Evolutionary conservation across 768 basidiomycete genomes (phyloP).

Genomic region (Fibroporia radiculosa): DNA sequence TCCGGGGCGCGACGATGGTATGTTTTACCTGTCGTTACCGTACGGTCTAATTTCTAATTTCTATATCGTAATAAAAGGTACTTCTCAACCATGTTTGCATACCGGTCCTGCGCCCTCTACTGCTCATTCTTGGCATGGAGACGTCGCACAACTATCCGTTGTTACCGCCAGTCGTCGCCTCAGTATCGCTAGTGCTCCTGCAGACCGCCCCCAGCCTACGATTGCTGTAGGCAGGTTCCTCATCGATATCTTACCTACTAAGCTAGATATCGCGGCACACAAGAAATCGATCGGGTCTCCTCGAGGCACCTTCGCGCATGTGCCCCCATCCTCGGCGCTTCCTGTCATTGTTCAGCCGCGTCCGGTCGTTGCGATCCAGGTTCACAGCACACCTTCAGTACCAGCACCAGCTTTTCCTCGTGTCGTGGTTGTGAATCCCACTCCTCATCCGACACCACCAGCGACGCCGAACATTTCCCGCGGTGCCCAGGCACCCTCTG

Average conservation of each 20-base stretch:
- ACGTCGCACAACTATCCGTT: conserved; percentile 6
- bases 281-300: conserved; percentile 13
- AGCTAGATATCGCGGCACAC: conserved; percentile 19
- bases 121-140: conserved; percentile 22
- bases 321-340: neutral
- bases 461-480: conserved; percentile 41
- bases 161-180: conserved; percentile 18
- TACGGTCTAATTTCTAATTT: neutral
- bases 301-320: conserved; percentile 9
- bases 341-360: conserved; percentile 18
- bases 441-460: conserved; percentile 74
- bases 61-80: neutral
- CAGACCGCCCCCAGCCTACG: conserved; percentile 15
- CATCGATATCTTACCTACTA: conserved; percentile 49
- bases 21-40: neutral
- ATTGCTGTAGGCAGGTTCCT: conserved; percentile 38
- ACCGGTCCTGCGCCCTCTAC: neutral
- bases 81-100: neutral
- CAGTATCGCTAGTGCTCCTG: conserved; percentile 21
- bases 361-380: conserved; percentile 16
- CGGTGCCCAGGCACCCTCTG: conserved; percentile 17
- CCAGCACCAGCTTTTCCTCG: conserved; percentile 34
- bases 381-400: conserved; percentile 19
- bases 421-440: conserved; percentile 67
- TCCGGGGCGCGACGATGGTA: conserved; percentile 12